A percentile compares a stretch with the other conserved stretches of the same genome.
phyloP scores from a whole-genome alignment of 768 basidiomycete species.

The Russula emetica region DNA sequence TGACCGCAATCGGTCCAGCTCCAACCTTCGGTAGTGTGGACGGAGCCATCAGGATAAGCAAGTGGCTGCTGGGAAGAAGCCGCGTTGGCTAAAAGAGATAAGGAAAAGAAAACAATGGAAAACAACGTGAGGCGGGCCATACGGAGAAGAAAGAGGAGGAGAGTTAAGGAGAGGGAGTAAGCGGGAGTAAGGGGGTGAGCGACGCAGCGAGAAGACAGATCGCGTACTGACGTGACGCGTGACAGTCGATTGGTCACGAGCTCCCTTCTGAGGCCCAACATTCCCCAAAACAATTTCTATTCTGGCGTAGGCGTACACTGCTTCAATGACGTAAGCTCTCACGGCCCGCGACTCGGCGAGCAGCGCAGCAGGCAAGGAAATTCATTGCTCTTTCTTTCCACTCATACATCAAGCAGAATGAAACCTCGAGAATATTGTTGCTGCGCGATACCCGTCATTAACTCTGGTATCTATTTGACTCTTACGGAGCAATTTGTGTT shows the following conservation, averaged over 20 bases:
- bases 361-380: neutral
- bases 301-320: neutral
- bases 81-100: slow-evolving; percentile 32
- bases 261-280: too few relatives aligned
- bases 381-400: slow-evolving; percentile 8
- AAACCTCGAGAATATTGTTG: slow-evolving; percentile 87
- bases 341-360: neutral
- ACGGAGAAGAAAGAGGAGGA: slow-evolving; percentile 4
- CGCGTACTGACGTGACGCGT: neutral
- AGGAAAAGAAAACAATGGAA: slow-evolving; percentile 32
- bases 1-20: slow-evolving; percentile 69
- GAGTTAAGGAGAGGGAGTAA: neutral
- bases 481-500: slow-evolving; percentile 71
- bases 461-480: slow-evolving; percentile 83
- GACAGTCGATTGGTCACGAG: neutral
- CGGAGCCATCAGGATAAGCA: slow-evolving; percentile 31
- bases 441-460: slow-evolving; percentile 86
- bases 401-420: slow-evolving; percentile 39
- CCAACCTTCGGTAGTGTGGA: slow-evolving; percentile 51
- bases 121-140: slow-evolving; percentile 33
- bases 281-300: too few relatives aligned
- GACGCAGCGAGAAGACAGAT: too few relatives aligned
- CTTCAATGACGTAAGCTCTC: neutral
- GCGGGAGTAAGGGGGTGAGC: neutral
- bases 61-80: slow-evolving; percentile 35